Conservation (phyloP, 495 filamentous ascomycete genomes). For the Penicillium paxilli region DNA sequence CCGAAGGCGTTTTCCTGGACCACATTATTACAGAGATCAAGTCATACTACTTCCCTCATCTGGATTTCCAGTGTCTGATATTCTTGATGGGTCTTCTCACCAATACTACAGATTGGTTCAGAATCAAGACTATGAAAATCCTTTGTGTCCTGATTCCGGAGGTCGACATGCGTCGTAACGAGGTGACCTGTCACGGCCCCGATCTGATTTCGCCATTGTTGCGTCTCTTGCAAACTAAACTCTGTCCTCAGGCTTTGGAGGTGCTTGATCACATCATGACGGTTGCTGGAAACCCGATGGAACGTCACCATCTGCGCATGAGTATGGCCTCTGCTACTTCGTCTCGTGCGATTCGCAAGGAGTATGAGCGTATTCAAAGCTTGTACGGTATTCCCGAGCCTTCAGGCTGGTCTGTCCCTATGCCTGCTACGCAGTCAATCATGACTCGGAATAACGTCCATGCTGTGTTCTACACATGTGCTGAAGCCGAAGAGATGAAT, state of each 20-base stretch:
- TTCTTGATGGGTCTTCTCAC: constrained; percentile 92
- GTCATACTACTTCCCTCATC: constrained; percentile 75
- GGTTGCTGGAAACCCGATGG: constrained; percentile 89
- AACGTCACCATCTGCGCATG: constrained; percentile 93
- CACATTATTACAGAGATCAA: constrained; percentile 76
- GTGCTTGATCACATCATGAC: constrained; percentile 94
- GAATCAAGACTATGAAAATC: constrained; percentile 86
- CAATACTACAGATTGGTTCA: constrained; percentile 85
- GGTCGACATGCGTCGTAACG: constrained; percentile 88
- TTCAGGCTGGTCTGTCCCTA: constrained; percentile 93
- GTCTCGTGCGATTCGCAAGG: constrained; percentile 81
- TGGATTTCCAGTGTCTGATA: constrained; percentile 80
- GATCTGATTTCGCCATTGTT: constrained; percentile 94
- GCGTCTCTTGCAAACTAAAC: constrained; percentile 86
- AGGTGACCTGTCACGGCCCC: constrained; percentile 87
- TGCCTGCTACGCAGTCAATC: constrained; percentile 83
- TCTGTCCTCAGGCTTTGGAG: constrained; percentile 85
- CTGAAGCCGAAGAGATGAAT: constrained; percentile 58
- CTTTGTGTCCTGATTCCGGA: constrained; percentile 83
- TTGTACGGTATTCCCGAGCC: constrained; percentile 96
- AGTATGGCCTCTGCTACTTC: constrained; percentile 81
- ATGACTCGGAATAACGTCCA: constrained; percentile 91
- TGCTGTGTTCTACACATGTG: constrained; percentile 90
- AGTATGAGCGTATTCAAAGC: constrained; percentile 91
- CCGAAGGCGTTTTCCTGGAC: constrained; percentile 72